Evolutionary conservation across 2,329 filamentous ascomycete species (phyloP).

Genomic region (Talaromyces sp.): DNA sequence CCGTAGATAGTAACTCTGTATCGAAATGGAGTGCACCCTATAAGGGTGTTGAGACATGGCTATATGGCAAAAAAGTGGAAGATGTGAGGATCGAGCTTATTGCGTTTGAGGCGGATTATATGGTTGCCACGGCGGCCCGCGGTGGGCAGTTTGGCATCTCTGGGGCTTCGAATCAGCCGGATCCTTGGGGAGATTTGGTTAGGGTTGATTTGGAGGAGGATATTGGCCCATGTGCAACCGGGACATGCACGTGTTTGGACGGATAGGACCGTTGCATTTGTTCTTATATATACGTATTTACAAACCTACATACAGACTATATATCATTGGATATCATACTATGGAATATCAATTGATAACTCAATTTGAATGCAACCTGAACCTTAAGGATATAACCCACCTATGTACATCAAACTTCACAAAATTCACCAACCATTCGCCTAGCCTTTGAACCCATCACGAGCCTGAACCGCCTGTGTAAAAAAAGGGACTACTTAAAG

Average conservation of each 20-base stretch:
- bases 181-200: constrained; percentile 36
- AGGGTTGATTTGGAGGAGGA: constrained; percentile 45
- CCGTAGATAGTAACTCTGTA: constrained; percentile 6
- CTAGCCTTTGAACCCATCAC: neutral
- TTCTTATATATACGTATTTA: neutral
- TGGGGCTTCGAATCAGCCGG: neutral
- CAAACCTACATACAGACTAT: neutral
- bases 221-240: constrained; percentile 36
- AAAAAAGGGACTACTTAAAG: constrained; percentile 4
- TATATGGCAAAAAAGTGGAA: constrained; percentile 42
- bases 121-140: constrained; percentile 52
- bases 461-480: neutral
- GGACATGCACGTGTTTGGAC: constrained; percentile 29
- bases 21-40: constrained; percentile 32
- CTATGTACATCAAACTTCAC: neutral
- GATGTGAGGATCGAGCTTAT: constrained; percentile 55
- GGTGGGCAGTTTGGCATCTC: constrained; percentile 27
- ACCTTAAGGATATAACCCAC: neutral
- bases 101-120: constrained; percentile 54
- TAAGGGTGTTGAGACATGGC: constrained; percentile 43
- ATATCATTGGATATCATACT: neutral
- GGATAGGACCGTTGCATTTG: neutral
- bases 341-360: neutral
- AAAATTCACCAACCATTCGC: neutral
- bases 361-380: neutral